A percentile compares a stretch with the other conserved stretches of the same genome.
Evolutionary conservation across 257 asterid species (phyloP).

Genomic region (Nicotiana sylvestris): DNA sequence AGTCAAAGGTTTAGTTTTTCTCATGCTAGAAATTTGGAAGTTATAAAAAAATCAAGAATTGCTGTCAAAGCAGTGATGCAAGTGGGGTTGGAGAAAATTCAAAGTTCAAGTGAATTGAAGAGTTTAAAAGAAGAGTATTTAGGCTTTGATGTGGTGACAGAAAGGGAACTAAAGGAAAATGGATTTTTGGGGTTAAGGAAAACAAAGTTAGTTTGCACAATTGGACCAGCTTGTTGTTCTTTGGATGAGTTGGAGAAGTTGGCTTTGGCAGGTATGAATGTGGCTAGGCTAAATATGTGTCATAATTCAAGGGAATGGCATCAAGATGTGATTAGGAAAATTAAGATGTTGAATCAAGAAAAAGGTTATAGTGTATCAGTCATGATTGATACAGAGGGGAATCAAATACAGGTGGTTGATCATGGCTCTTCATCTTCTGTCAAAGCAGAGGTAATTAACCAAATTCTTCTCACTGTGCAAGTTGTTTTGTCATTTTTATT

Average conservation of each 20-base stretch:
- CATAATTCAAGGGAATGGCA: constrained; percentile 81
- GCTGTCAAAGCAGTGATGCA: constrained; percentile 49
- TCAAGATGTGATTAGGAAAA: constrained; percentile 60
- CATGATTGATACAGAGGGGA: constrained; percentile 86
- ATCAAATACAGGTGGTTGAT: constrained; percentile 73
- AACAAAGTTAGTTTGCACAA: constrained; percentile 80
- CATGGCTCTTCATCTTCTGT: constrained; percentile 77
- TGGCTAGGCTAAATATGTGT: constrained; percentile 85
- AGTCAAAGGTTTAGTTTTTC: constrained; percentile 18
- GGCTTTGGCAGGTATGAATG: constrained; percentile 78
- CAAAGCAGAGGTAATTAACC: constrained; percentile 71
- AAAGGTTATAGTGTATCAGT: constrained; percentile 74
- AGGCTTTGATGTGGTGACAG: constrained; percentile 65
- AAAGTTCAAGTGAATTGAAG: constrained; percentile 21
- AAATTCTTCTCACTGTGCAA: not conserved
- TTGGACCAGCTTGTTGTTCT: constrained; percentile 80
- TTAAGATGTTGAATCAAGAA: constrained; percentile 63
- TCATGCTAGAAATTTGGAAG: constrained; percentile 23
- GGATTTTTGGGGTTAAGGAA: constrained; percentile 86
- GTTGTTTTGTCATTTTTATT: not conserved
- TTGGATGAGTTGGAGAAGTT: constrained; percentile 62
- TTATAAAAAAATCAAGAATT: not conserved
- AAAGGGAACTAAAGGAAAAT: constrained; percentile 58
- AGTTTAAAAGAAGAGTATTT: constrained; percentile 27
- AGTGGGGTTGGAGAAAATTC: constrained; percentile 39